These are phyloP conservation scores for Moricandia arvensis DNA, from an alignment of 345 rosid species.

Conservation along the genomic window DNA sequence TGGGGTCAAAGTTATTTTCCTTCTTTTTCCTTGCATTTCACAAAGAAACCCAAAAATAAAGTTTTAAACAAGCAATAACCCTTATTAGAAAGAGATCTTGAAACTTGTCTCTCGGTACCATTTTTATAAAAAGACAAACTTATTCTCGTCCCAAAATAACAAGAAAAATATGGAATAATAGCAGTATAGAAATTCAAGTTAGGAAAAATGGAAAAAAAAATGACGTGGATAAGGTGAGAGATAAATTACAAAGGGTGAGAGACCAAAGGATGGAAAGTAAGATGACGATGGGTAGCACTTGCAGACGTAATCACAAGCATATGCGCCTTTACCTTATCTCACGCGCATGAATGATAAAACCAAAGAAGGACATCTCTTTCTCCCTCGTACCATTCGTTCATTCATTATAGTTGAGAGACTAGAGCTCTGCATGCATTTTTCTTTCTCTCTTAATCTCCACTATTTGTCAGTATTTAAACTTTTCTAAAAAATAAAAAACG, in stretches of 20 bases:
- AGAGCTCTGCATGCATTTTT: conserved; percentile 11
- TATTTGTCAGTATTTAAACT: not conserved
- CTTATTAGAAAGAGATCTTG: not conserved
- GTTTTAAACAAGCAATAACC: not conserved
- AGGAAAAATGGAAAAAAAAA: not conserved
- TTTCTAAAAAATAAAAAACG: not conserved
- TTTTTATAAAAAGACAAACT: not conserved
- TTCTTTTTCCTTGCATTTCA: not conserved
- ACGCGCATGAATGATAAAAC: not conserved
- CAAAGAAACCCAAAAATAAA: not conserved
- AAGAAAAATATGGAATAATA: not conserved
- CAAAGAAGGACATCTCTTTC: not conserved
- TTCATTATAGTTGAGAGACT: not conserved
- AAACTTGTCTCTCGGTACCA: not conserved
- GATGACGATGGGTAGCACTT: conserved; percentile 12
- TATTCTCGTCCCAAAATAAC: not conserved
- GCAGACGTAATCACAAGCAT: conserved; percentile 1
- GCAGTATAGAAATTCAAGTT: not conserved
- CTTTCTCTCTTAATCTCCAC: conserved; percentile 16
- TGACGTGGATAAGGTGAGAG: conserved; percentile 33
- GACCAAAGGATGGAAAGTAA: conserved; percentile 29
- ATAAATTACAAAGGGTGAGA: conserved; percentile 14
- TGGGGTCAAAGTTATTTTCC: too few relatives aligned
- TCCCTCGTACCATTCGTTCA: conserved; percentile 11
- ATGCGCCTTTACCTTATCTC: conserved; percentile 18